These are phyloP conservation scores for Stephanodiscus minutulus DNA, from an alignment of 108 stramenopile genomes.

Conservation along the genomic window DNA sequence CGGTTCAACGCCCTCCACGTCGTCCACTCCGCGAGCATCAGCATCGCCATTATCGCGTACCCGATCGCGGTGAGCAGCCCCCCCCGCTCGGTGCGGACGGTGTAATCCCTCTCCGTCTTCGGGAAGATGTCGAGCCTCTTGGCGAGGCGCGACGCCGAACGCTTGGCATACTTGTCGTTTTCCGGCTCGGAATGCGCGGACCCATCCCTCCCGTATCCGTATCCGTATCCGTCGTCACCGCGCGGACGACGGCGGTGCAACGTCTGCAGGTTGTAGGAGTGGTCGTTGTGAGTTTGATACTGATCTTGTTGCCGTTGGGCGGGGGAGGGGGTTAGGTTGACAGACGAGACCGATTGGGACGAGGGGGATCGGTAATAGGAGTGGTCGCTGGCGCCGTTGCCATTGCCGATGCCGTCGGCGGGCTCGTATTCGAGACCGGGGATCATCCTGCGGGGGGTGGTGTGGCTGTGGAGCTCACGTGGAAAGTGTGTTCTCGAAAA, in stretches of 20 bases:
- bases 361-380: too few species aligned
- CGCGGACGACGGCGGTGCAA: conserved; percentile 29
- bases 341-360: neutral
- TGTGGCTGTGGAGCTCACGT: neutral
- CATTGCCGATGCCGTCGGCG: conserved; percentile 11
- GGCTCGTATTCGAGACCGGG: conserved; percentile 50
- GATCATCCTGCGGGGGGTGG: conserved; percentile 21
- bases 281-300: neutral
- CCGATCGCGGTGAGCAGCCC: conserved; percentile 63
- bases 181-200: conserved; percentile 19
- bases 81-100: conserved; percentile 72
- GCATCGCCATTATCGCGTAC: conserved; percentile 52
- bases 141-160: conserved; percentile 22
- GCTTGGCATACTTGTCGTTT: conserved; percentile 35
- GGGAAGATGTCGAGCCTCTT: conserved; percentile 82
- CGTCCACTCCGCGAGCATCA: conserved; percentile 65
- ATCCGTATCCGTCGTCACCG: neutral
- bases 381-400: conserved; percentile 10
- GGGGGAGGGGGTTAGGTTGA: neutral
- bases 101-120: conserved; percentile 77
- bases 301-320: neutral
- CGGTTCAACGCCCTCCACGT: conserved; percentile 55
- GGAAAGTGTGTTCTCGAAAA: neutral
- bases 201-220: conserved; percentile 10
- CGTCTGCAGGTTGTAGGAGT: conserved; percentile 2